Conservation (phyloP, 495 filamentous ascomycete genomes). For the Daldinia childiae region DNA sequence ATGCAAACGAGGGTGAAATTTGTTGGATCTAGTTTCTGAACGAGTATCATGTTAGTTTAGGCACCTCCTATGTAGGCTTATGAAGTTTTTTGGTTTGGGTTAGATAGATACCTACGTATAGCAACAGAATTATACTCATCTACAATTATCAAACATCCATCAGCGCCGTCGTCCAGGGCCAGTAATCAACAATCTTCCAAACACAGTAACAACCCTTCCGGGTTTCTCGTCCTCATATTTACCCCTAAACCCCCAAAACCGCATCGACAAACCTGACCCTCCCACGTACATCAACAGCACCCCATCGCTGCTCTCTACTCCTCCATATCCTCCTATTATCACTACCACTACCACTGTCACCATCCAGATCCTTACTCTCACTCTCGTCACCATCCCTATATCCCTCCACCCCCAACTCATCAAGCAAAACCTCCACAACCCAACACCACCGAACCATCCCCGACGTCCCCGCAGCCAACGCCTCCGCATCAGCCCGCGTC, state of each 20-base stretch:
- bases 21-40: not conserved
- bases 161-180: too few relatives aligned
- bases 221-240: too few relatives aligned
- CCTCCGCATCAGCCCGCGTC: conserved; percentile 35
- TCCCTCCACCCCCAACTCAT: conserved; percentile 52
- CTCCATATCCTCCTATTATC: conserved; percentile 23
- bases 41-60: not conserved
- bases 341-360: not conserved
- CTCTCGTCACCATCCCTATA: conserved; percentile 8
- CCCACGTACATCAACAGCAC: conserved; percentile 48
- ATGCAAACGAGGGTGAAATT: conserved; percentile 1
- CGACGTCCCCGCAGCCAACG: not conserved
- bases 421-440: conserved; percentile 57
- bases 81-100: not conserved
- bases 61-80: too few relatives aligned
- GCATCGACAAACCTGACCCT: conserved; percentile 47
- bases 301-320: conserved; percentile 57
- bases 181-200: too few relatives aligned
- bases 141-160: too few relatives aligned
- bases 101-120: not conserved
- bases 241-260: conserved; percentile 18
- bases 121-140: not conserved
- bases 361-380: not conserved
- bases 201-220: too few relatives aligned
- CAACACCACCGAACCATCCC: conserved; percentile 36